Percentiles rank a stretch among this genome's conserved stretches.
These are phyloP conservation scores for Colletotrichum ledebouriae DNA, from an alignment of 2,329 filamentous ascomycete genomes.

Conservation along the genomic window DNA sequence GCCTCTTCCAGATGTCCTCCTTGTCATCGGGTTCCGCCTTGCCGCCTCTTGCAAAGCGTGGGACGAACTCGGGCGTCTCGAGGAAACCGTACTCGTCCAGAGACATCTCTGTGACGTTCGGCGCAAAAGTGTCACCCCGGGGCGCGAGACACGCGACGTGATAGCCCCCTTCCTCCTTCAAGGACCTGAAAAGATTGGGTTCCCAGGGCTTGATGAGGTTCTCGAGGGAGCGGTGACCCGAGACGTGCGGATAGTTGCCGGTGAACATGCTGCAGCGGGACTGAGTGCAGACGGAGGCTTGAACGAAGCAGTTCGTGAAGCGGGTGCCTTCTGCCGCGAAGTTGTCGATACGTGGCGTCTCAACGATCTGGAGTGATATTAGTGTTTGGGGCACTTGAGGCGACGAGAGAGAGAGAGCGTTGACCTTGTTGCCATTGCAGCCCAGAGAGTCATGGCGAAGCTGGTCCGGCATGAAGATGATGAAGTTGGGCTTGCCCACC, in stretches of 20 bases:
- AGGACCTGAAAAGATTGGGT: slow-evolving; percentile 59
- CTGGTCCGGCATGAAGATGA: slow-evolving; percentile 64
- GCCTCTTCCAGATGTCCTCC: slow-evolving; percentile 53
- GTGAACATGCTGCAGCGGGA: slow-evolving; percentile 63
- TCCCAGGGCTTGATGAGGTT: slow-evolving; percentile 64
- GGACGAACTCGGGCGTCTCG: slow-evolving; percentile 52
- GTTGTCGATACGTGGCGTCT: slow-evolving; percentile 58
- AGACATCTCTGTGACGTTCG: slow-evolving; percentile 58
- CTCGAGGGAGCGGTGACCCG: slow-evolving; percentile 59
- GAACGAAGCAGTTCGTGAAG: slow-evolving; percentile 61
- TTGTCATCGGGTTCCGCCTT: slow-evolving; percentile 35
- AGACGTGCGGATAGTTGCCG: slow-evolving; percentile 60
- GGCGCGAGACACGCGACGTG: slow-evolving; percentile 61
- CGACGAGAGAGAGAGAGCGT: neutral
- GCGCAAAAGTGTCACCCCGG: slow-evolving; percentile 58
- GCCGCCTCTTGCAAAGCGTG: slow-evolving; percentile 47
- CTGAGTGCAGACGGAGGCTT: slow-evolving; percentile 62
- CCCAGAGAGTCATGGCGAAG: slow-evolving; percentile 59
- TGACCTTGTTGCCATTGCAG: slow-evolving; percentile 48
- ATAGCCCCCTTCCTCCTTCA: slow-evolving; percentile 58
- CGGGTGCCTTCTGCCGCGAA: slow-evolving; percentile 54
- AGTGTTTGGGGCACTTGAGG: neutral
- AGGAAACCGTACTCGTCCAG: slow-evolving; percentile 61
- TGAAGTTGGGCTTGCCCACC: slow-evolving; percentile 50
- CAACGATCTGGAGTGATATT: slow-evolving; percentile 43